A percentile compares a stretch with the other conserved stretches of the same genome.
Conservation (phyloP, 2,329 filamentous ascomycete genomes). For the Geosmithia flava region DNA sequence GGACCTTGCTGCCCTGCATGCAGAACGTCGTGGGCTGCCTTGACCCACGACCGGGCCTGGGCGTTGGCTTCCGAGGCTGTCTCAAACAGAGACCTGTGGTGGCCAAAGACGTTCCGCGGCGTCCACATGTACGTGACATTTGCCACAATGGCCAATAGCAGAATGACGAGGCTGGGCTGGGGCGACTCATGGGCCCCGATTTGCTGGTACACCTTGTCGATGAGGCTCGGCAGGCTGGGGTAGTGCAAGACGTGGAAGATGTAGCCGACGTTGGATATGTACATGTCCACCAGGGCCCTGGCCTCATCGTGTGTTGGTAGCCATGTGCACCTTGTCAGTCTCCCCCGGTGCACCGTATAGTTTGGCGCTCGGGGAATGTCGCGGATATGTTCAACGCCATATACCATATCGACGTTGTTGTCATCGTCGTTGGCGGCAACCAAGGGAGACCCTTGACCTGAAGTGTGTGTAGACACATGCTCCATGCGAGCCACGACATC, state of each 20-base stretch:
- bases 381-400: slow-evolving; percentile 6
- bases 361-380: slow-evolving; percentile 3
- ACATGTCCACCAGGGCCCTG: slow-evolving; percentile 16
- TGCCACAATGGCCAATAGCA: slow-evolving; percentile 18
- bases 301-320: slow-evolving; percentile 19
- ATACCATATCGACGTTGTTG: slow-evolving; percentile 1
- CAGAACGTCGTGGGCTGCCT: slow-evolving; percentile 2
- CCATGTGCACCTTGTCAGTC: slow-evolving; percentile 14
- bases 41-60: slow-evolving; percentile 4
- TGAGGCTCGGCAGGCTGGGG: slow-evolving; percentile 11
- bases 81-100: not conserved
- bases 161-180: slow-evolving; percentile 12
- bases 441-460: not conserved
- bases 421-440: too few relatives aligned
- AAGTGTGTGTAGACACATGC: not conserved
- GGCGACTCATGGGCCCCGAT: slow-evolving; percentile 7
- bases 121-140: slow-evolving; percentile 18
- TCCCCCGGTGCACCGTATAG: slow-evolving; percentile 1
- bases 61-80: not conserved
- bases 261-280: slow-evolving; percentile 15
- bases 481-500: not conserved
- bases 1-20: not conserved
- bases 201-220: slow-evolving; percentile 15
- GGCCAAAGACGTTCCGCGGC: not conserved
- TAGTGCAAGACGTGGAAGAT: slow-evolving; percentile 20